Base-by-base conservation (phyloP, 1,284 basidiomycete species). In the Tremellales sp. region DNA sequence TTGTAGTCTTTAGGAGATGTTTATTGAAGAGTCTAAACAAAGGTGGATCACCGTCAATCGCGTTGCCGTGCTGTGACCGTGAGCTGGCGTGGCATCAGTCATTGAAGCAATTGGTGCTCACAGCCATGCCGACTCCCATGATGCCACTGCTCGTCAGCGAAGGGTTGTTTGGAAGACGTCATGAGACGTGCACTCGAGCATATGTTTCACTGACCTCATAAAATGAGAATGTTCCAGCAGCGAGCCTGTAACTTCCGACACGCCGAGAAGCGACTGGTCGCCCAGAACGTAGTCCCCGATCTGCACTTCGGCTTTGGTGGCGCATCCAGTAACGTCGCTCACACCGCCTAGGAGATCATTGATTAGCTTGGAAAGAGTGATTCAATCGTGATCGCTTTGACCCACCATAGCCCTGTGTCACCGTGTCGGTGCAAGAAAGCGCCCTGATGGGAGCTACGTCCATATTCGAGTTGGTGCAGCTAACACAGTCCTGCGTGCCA, bases 1-100 rank as follows among this genome's bases (percentile, higher is more conserved):
- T 48, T 3, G 52, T 43, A 4, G 48, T 37, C 4, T 17, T 26
- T 19, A 57, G 51, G 35, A 48, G 39, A 1, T 39, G 29, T 15
- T 17, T 17, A 13, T 50, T 24, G 12, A 17, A 45, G 24, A 57
- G 23, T 21, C 43, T 11, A 15, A 51, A 36, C 31, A 53, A 19
- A 1, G 52, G 46, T 40, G 41, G 33, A 10, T 8, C 21, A 22
- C 23, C 47, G 19, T 37, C 25, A 8, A 43, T 4, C 21, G 22
- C 21, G n/a, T 21, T 12, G 6, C 21, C 27, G 24, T 13, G 19
- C 24, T 22, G 29, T 17, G 4, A 43, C n/a, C 29, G 19, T 25
- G 12, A 40, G 39, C 39, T 6, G 5, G 17, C 10, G 24, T 19
- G 12, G 12, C 12, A 35, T 23, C 4, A 37, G 35, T 25, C 29